Evolutionary conservation across 2,329 filamentous ascomycete species (phyloP).

Genomic region (Domatiomyces globalis): DNA sequence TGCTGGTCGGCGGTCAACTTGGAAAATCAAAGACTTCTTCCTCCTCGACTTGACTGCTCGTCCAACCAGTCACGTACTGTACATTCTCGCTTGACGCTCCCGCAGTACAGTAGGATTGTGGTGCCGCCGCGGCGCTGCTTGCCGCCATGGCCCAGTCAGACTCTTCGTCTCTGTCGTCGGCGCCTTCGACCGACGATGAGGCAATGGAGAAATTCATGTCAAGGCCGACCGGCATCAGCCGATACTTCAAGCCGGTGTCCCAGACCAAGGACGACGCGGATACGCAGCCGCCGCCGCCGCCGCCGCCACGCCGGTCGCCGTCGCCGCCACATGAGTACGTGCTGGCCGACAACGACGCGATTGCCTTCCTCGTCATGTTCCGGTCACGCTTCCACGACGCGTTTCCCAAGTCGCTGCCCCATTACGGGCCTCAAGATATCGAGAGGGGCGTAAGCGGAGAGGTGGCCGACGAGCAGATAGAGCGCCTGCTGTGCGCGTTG

Average conservation of each 20-base stretch:
- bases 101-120: conserved; percentile 7
- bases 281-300: conserved; percentile 37
- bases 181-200: conserved; percentile 47
- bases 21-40: neutral
- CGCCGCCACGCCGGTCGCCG: conserved; percentile 62
- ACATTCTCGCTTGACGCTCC: conserved; percentile 23
- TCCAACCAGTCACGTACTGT: conserved; percentile 7
- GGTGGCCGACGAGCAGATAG: conserved; percentile 68
- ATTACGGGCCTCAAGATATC: conserved; percentile 90
- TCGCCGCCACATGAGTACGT: conserved; percentile 85
- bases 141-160: conserved; percentile 40
- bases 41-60: neutral
- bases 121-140: neutral
- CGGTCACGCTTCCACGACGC: conserved; percentile 80
- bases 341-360: conserved; percentile 77
- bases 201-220: conserved; percentile 27
- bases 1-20: neutral
- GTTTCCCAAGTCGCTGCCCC: conserved; percentile 72
- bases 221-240: conserved; percentile 29
- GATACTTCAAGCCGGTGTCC: conserved; percentile 33
- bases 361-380: conserved; percentile 99
- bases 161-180: conserved; percentile 44
- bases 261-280: conserved; percentile 28
- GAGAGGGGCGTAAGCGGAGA: conserved; percentile 70
- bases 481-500: conserved; percentile 78